phyloP scores from a whole-genome alignment of 148 eudicot genomes.

The Chenopodium formosanum region DNA sequence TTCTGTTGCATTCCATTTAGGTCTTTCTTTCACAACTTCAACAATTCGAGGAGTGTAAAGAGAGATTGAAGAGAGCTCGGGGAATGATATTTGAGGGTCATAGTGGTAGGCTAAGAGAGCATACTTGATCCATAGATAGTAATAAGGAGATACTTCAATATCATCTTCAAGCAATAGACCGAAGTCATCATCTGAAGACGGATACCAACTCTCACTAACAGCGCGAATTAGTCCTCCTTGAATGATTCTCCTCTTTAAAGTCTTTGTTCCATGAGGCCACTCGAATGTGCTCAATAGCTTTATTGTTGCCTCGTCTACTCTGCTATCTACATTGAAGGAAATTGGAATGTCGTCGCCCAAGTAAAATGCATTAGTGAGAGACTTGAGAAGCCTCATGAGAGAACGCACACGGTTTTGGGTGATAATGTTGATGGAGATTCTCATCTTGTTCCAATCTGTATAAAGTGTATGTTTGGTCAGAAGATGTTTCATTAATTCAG shows the following conservation, averaged over 20 bases:
- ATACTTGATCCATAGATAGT: conserved; percentile 88
- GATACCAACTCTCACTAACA: conserved; percentile 97
- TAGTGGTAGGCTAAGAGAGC: conserved; percentile 80
- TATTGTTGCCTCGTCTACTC: conserved; percentile 73
- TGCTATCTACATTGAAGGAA: conserved; percentile 84
- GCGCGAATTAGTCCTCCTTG: conserved; percentile 96
- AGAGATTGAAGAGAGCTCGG: conserved; percentile 79
- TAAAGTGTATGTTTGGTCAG: not conserved
- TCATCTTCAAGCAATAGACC: conserved; percentile 89
- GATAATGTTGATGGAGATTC: conserved; percentile 68
- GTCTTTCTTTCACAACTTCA: conserved; percentile 90
- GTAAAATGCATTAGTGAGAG: conserved; percentile 69
- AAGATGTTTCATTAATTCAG: not conserved
- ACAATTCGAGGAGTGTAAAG: conserved; percentile 92
- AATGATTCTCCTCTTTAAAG: conserved; percentile 71
- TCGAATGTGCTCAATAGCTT: conserved; percentile 52
- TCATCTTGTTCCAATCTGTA: conserved; percentile 92
- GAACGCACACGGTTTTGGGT: conserved; percentile 80
- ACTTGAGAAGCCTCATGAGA: conserved; percentile 68
- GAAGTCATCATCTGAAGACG: conserved; percentile 77
- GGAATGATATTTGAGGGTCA: conserved; percentile 84
- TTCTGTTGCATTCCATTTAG: conserved; percentile 86
- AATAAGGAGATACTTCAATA: conserved; percentile 91
- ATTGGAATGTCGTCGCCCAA: conserved; percentile 80
- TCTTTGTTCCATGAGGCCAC: conserved; percentile 87